phyloP scores from a whole-genome alignment of 768 basidiomycete species.

The Tricholoma matsutake region DNA sequence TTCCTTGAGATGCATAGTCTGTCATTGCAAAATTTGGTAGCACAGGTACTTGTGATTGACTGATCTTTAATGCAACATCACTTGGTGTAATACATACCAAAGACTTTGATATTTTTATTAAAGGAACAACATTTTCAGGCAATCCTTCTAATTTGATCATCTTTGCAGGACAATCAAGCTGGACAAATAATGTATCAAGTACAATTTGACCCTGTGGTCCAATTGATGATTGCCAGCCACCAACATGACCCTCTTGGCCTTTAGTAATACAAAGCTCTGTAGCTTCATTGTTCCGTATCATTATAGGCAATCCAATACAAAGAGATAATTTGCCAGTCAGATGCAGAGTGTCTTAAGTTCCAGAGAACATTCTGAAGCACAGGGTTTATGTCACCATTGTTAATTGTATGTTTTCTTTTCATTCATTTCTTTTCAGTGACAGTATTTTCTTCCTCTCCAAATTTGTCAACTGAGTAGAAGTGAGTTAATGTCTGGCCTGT shows the following conservation, averaged over 20 bases:
- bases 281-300: conserved; percentile 29
- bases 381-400: conserved; percentile 23
- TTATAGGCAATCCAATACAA: conserved; percentile 32
- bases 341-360: conserved; percentile 19
- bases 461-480: background rate
- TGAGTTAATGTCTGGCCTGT: background rate
- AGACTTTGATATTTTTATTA: conserved; percentile 2
- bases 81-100: conserved; percentile 29
- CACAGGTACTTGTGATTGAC: background rate
- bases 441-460: background rate
- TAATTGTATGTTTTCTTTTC: background rate
- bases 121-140: conserved; percentile 7
- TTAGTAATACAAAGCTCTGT: conserved; percentile 33
- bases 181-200: no score
- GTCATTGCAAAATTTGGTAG: background rate
- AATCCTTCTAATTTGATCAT: no score
- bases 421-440: background rate
- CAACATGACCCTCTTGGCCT: conserved; percentile 28
- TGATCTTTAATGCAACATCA: conserved; percentile 10
- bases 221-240: no score
- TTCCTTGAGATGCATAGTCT: background rate
- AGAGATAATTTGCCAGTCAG: conserved; percentile 27
- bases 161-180: no score
- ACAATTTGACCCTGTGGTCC: no score
- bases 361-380: conserved; percentile 17